Percentiles rank a stretch among this genome's conserved stretches.
phyloP scores from a whole-genome alignment of 2,329 filamentous ascomycete genomes.

The Metarhizium brunneum region DNA sequence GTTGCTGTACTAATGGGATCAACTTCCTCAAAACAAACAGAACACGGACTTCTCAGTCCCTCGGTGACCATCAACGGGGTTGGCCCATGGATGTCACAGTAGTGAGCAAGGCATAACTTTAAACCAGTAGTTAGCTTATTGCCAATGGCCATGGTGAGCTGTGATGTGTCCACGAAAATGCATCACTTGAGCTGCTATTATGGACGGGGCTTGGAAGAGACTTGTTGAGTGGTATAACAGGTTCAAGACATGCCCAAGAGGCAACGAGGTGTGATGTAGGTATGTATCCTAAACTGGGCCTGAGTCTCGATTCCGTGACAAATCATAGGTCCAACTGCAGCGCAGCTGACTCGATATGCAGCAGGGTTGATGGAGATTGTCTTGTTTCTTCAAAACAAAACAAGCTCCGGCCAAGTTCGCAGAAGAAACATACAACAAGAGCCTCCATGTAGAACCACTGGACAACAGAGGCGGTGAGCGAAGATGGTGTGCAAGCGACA shows the following conservation, averaged over 20 bases:
- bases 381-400: not conserved
- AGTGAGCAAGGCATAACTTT: constrained; percentile 61
- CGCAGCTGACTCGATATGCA: constrained; percentile 3
- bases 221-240: not conserved
- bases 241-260: not conserved
- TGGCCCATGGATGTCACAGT: constrained; percentile 61
- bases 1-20: constrained; percentile 2
- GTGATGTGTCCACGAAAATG: not conserved
- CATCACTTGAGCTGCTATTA: not conserved
- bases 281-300: not conserved
- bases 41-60: constrained; percentile 51
- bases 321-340: not conserved
- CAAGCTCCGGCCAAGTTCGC: not conserved
- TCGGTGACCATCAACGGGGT: constrained; percentile 64
- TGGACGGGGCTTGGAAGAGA: not conserved
- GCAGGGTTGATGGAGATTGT: not conserved
- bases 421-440: constrained; percentile 2
- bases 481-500: constrained; percentile 8
- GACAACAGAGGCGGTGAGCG: constrained; percentile 6
- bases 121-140: constrained; percentile 26
- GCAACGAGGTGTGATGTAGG: not conserved
- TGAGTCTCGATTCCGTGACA: not conserved
- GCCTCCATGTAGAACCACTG: not conserved
- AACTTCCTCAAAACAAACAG: constrained; percentile 43
- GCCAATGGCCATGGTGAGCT: constrained; percentile 18